Percentiles rank a stretch among this genome's conserved stretches.
Evolutionary conservation across 202 grass and related monocot species (phyloP).

Genomic region (Brachypodium distachyon): DNA sequence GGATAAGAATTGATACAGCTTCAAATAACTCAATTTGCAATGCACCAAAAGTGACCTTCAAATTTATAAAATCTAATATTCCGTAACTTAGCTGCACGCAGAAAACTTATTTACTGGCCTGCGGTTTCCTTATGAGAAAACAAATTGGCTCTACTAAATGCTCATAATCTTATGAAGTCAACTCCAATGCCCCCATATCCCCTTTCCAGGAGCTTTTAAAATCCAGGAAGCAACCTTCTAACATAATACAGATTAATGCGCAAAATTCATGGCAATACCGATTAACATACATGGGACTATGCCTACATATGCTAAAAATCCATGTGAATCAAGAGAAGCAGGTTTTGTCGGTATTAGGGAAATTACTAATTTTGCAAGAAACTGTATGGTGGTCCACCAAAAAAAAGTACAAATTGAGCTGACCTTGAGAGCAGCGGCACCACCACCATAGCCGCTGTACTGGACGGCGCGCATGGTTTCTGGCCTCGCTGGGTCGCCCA

Average conservation of each 20-base stretch:
- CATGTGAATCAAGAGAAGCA: background rate
- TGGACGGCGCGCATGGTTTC: constrained; percentile 34
- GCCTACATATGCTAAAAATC: background rate
- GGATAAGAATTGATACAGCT: background rate
- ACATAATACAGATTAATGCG: background rate
- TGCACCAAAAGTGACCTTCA: background rate
- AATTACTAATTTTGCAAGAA: background rate
- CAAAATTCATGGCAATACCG: background rate
- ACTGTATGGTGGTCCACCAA: background rate
- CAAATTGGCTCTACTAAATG: background rate
- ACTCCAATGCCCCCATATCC: background rate
- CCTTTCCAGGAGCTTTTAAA: background rate
- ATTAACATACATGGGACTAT: background rate
- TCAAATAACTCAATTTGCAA: background rate
- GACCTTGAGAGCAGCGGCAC: constrained; percentile 36
- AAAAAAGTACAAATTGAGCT: background rate
- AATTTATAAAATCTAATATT: too few species aligned
- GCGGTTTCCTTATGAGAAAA: background rate
- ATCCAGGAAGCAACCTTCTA: background rate
- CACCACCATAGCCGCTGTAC: constrained; percentile 40
- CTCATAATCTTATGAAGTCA: background rate
- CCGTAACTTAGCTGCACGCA: too few species aligned
- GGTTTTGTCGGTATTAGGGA: background rate
- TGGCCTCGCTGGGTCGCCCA: background rate
- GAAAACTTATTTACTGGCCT: too few species aligned